Evolutionary conservation across 2,329 filamentous ascomycete genomes (phyloP), one percentile per base, ranked within the genome.

Genomic region (Diplodia mutila): DNA sequence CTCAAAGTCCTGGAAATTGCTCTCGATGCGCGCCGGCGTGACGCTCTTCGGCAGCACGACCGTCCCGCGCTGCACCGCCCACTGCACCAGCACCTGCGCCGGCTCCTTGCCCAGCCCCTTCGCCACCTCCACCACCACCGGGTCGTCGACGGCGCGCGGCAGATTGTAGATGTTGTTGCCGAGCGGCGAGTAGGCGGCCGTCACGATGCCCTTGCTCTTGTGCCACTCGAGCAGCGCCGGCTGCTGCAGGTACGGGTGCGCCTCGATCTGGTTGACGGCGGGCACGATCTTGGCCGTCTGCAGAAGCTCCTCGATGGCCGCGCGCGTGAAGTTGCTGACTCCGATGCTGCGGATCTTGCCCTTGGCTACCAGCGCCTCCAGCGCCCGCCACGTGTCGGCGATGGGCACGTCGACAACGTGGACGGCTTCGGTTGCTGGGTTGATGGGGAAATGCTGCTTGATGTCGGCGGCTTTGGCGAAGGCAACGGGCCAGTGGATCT

Each of bases 81-180:
- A 97, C 73, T 93, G 87, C 72, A 97, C 85, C 69, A 97, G 85
- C 34, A 97, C 85, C 85, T 97, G 93, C 18, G 91, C 90, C 6
- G 92, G 85, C 9, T 89, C 88, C 84, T 91, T 92, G 77, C 82
- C 82, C 71, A 92, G 84, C 83, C 91, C 92, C 74, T 85, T 79
- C n/a, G 92, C 89, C 69, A 93, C 85, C 55, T 74, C 77, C 72
- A 85, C 87, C 78, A 97, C 84, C 64, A 85, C 80, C n/a, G 86
- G 80, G 78, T 92, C 86, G 76, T 93, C 85, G 77, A 96, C 90
- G 67, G 96, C 85, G 66, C 91, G 86, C 16, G 87, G 84, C 32
- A 67, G 54, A 61, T 87, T 87, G 9, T 89, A 77, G 21, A 89
- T 85, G 72, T 86, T 84, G 71, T 86, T 82, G 34, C 91, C 90